Base-by-base conservation (phyloP, 768 basidiomycete species). In the Hortiboletus flavorubellus region DNA sequence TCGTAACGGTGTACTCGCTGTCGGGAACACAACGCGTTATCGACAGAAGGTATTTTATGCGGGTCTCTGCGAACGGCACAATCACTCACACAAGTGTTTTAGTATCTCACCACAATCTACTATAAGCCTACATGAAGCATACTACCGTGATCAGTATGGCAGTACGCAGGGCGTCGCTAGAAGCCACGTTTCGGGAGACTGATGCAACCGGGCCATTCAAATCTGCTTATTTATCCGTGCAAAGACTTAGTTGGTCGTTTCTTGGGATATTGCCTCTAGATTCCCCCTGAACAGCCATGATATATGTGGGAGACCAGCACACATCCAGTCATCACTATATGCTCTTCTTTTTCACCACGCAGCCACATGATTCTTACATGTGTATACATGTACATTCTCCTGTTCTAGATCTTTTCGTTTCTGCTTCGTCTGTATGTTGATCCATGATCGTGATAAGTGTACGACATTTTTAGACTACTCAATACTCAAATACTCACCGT, bases 1-100 rank as follows among this genome's bases (percentile, higher is more conserved):
- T 58, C 80, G 85, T 71, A 94, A 94, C 69, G 94, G 93, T 8
- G 92, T 96, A 44, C 72, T 98, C 46, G 94, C 93, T 38, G 93
- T 98, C 6, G 94, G 87, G 29, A 92, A 85, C 56, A 98, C 95
- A 54, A 93, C 87, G 48, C 77, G 95, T 67, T 98, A 97, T 76
- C 78, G 85, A 73, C 84, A 89, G 76, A 98, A 96, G 87, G 92
- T 92, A 65, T 52, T 52, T 59, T 44, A 41, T 53, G 44, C 23
- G 8, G 10, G 33, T 58, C 49, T 49, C 38, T 50, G 50, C 14
- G 21, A 59, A 46, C 30, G 38, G 49, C 18, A 18, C 21, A 51
- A 31, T 59, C 29, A 42, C 59, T 68, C 18, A 72, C 56, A 33
- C 56, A 33, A 23, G 57, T 56, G 33, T 58, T 53, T 31, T 65